These are phyloP conservation scores for Eugenia klotzschiana DNA, from an alignment of 441 rosid genomes.

Conservation along the genomic window DNA sequence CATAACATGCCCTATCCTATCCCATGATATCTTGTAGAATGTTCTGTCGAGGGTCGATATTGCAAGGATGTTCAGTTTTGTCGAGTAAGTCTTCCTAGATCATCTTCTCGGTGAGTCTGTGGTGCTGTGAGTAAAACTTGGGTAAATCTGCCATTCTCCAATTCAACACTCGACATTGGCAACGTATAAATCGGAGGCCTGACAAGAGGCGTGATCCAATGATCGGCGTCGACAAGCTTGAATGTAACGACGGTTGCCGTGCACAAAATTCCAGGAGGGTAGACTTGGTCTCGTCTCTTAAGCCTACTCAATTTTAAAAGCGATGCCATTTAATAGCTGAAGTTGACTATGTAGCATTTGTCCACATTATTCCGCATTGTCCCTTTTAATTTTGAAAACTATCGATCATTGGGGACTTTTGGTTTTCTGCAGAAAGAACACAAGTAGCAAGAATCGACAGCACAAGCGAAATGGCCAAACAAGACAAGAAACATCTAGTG, in stretches of 20 bases:
- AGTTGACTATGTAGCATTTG: not conserved
- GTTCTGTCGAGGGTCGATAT: not conserved
- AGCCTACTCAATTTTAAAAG: not conserved
- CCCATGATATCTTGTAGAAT: not conserved
- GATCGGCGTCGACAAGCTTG: not conserved
- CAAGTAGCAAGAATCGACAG: not conserved
- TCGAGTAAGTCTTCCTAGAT: not conserved
- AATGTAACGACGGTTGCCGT: not conserved
- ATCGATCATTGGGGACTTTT: not conserved
- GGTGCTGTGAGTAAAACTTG: not conserved
- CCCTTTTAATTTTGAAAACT: not conserved
- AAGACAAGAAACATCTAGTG: not conserved
- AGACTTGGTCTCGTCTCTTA: not conserved
- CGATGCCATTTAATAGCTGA: not conserved
- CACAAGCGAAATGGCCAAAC: not conserved
- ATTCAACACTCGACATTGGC: not conserved
- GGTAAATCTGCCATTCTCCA: not conserved
- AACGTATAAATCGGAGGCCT: not conserved
- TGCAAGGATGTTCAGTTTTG: not conserved
- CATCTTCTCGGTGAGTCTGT: not conserved
- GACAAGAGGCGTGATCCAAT: not conserved
- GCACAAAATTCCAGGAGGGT: not conserved
- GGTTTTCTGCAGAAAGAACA: not conserved
- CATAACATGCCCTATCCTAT: not conserved
- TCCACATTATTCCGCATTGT: not conserved